phyloP scores from a whole-genome alignment of 164 flowering plant species.

The Piper longum region DNA sequence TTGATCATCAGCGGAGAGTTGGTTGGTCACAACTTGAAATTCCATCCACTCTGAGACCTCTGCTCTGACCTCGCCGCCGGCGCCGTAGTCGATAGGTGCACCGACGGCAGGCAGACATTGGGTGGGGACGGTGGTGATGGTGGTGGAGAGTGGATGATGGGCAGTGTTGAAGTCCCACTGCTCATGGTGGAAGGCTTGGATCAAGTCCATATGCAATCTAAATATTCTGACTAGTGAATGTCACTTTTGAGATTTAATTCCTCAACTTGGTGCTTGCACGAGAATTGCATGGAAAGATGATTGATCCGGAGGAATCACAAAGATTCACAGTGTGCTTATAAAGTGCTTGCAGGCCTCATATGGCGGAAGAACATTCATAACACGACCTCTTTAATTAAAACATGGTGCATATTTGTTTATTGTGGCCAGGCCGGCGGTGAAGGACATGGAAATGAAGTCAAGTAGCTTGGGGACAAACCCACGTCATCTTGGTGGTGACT shows the following conservation, averaged over 20 bases:
- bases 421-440: constrained; percentile 24
- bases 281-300: constrained; percentile 13
- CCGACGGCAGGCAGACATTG: constrained; percentile 13
- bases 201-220: constrained; percentile 12
- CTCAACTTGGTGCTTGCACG: no score
- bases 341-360: constrained; percentile 10
- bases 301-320: constrained; percentile 2
- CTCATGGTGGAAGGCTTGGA: constrained; percentile 28
- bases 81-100: constrained; percentile 9
- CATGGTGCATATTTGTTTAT: constrained; percentile 11
- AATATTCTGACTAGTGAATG: no score
- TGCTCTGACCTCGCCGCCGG: constrained; percentile 12
- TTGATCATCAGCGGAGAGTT: constrained; percentile 11
- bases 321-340: not conserved
- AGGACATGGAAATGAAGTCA: constrained; percentile 20
- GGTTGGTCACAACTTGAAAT: constrained; percentile 25
- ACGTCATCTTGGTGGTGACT: constrained; percentile 22
- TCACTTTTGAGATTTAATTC: no score
- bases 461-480: constrained; percentile 13
- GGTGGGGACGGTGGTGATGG: not conserved
- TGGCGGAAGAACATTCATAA: no score
- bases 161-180: constrained; percentile 26
- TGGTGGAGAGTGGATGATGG: constrained; percentile 5
- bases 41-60: constrained; percentile 64
- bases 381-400: not conserved